These are phyloP conservation scores for Vinca minor DNA, from an alignment of 257 asterid species.

Conservation along the genomic window DNA sequence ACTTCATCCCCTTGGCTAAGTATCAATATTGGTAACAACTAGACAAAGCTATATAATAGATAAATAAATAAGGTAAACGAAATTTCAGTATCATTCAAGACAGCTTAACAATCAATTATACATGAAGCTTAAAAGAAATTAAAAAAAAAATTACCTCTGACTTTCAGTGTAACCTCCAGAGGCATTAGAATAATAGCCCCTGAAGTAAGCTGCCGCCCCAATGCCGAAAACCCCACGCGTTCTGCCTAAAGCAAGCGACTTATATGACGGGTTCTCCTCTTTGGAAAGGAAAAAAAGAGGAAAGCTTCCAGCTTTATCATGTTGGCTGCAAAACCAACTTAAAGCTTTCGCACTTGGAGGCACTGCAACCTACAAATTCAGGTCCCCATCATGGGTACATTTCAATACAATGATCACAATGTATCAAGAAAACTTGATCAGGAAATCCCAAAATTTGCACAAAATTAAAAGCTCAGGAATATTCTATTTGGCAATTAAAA, in stretches of 20 bases:
- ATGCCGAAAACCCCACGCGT: conserved; percentile 83
- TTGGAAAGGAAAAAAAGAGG: conserved; percentile 73
- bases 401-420: not conserved
- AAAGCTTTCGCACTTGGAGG: conserved; percentile 93
- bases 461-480: not conserved
- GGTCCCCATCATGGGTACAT: conserved; percentile 12
- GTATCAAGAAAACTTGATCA: not conserved
- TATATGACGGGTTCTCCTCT: conserved; percentile 54
- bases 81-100: not conserved
- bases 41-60: not conserved
- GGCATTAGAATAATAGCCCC: conserved; percentile 37
- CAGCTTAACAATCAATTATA: not conserved
- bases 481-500: not conserved
- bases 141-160: conserved; percentile 38
- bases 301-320: conserved; percentile 54
- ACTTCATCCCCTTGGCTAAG: not conserved
- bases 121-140: conserved; percentile 6
- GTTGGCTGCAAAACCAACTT: conserved; percentile 81
- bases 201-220: conserved; percentile 70
- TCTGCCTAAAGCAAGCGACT: conserved; percentile 59
- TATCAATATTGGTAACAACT: not conserved
- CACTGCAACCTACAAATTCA: conserved; percentile 63
- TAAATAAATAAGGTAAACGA: too few relatives aligned
- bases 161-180: conserved; percentile 25
- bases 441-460: not conserved